These are phyloP conservation scores for Malania oleifera DNA, from an alignment of 164 flowering plant species.

Conservation along the genomic window DNA sequence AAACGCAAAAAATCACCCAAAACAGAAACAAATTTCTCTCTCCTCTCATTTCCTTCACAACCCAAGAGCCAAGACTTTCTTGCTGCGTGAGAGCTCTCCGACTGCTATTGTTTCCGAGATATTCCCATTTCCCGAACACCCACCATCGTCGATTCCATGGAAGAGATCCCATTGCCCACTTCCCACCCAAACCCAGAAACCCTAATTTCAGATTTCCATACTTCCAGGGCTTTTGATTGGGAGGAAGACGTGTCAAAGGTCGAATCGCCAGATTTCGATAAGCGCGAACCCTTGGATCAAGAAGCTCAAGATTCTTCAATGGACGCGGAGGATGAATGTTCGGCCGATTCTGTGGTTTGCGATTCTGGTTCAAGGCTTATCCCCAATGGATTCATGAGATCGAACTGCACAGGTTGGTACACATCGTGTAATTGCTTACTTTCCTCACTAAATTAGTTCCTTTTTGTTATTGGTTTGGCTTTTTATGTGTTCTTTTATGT, in stretches of 20 bases:
- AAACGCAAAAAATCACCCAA: background rate
- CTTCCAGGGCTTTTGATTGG: slow-evolving; percentile 25
- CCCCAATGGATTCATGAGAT: slow-evolving; percentile 38
- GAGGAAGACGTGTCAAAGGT: slow-evolving; percentile 20
- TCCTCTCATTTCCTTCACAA: background rate
- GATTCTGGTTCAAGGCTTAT: slow-evolving; percentile 52
- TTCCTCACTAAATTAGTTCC: too few relatives aligned
- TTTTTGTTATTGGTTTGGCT: slow-evolving; percentile 1
- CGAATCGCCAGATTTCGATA: slow-evolving; percentile 6
- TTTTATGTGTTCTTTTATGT: background rate
- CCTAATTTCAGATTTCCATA: slow-evolving; percentile 19
- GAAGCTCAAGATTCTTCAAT: slow-evolving; percentile 14
- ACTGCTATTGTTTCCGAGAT: background rate
- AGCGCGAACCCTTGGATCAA: slow-evolving; percentile 14
- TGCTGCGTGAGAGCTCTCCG: slow-evolving; percentile 9
- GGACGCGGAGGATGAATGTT: slow-evolving; percentile 25
- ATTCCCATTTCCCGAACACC: background rate
- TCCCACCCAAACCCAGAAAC: slow-evolving; percentile 20
- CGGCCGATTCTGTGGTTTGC: slow-evolving; percentile 51
- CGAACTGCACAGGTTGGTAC: slow-evolving; percentile 39
- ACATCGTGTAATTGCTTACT: too few relatives aligned
- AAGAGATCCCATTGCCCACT: slow-evolving; percentile 15
- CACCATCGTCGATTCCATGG: slow-evolving; percentile 24
- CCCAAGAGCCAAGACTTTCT: background rate
- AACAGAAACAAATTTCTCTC: background rate